Evolutionary conservation across 495 filamentous ascomycete genomes (phyloP).

Genomic region (Neurospora pannonica): DNA sequence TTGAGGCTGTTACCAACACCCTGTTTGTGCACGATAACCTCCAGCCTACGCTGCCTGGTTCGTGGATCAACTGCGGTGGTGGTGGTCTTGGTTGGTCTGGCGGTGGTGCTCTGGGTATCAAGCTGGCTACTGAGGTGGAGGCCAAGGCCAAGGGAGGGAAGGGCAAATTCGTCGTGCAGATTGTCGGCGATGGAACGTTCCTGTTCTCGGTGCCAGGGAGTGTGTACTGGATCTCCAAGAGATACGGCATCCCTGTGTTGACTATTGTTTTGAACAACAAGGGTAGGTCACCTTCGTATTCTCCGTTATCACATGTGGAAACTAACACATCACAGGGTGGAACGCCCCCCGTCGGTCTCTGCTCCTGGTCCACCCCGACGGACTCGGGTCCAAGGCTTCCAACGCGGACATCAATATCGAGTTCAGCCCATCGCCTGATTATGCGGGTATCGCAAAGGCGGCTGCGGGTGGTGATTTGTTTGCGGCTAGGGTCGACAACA

Average conservation of each 20-base stretch:
- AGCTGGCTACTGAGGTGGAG: constrained; percentile 64
- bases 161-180: constrained; percentile 81
- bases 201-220: constrained; percentile 81
- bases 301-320: background rate
- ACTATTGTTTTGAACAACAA: constrained; percentile 94
- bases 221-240: constrained; percentile 84
- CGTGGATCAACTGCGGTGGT: constrained; percentile 90
- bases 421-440: constrained; percentile 80
- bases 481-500: constrained; percentile 51
- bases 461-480: constrained; percentile 69
- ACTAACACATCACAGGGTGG: constrained; percentile 49
- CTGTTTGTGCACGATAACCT: constrained; percentile 71
- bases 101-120: constrained; percentile 78
- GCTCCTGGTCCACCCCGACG: constrained; percentile 75
- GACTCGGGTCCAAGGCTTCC: constrained; percentile 62
- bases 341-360: constrained; percentile 72
- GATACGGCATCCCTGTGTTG: constrained; percentile 80
- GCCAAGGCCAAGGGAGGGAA: constrained; percentile 51
- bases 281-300: constrained; percentile 33
- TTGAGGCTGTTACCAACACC: constrained; percentile 86
- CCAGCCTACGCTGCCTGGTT: constrained; percentile 64
- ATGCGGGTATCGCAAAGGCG: constrained; percentile 83
- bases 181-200: constrained; percentile 89
- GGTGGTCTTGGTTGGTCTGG: constrained; percentile 95
- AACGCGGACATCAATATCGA: constrained; percentile 87